Evolutionary conservation across 2,329 filamentous ascomycete genomes (phyloP), one percentile per base, ranked within the genome.

Genomic region (Penicillium sp.): DNA sequence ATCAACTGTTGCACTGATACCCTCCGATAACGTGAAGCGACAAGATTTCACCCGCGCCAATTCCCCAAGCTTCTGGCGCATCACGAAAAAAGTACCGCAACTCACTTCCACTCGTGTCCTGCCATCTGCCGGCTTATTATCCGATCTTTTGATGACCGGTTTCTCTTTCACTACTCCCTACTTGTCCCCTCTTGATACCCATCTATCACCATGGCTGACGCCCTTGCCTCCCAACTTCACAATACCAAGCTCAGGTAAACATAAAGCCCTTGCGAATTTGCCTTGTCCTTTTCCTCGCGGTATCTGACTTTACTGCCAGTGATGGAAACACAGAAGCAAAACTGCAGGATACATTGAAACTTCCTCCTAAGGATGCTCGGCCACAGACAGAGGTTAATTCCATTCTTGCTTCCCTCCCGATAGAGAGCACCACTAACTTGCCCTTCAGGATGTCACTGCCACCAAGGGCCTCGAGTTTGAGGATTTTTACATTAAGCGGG

Each of bases 401-500:
- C 22, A 50, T 41, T 35, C 7, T n/a, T n/a, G 13, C 47, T 56
- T 22, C 47, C 49, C 65, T 13, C 19, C 14, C 9, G 60, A 37
- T 26, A 31, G 37, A 37, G 26, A 48, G 35, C 19, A 53, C 52
- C 59, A 61, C 61, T 70, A 61, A 68, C 55, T 55, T 24, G 35
- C 33, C 45, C 61, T 49, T 9, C 68, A 96, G 90, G 95, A 99
- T 90, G 96, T 99, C 60, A 98, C 93, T 56, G 93, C 92, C 69
- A 99, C 93, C 31, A 98, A 97, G 80, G 95, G 95, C 59, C 83
- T 99, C 61, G 95, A 99, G 68, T 99, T 97, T 72, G 96, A 99
- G 77, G 91, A 98, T 66, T 97, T 99, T 74, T 90, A 90, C 65
- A 88, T 99, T 68, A 96, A 96, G 81, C 86, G 95, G 73, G 91